Evolutionary conservation across 768 basidiomycete species (phyloP).

Genomic region (Hygrocybe coccinea): DNA sequence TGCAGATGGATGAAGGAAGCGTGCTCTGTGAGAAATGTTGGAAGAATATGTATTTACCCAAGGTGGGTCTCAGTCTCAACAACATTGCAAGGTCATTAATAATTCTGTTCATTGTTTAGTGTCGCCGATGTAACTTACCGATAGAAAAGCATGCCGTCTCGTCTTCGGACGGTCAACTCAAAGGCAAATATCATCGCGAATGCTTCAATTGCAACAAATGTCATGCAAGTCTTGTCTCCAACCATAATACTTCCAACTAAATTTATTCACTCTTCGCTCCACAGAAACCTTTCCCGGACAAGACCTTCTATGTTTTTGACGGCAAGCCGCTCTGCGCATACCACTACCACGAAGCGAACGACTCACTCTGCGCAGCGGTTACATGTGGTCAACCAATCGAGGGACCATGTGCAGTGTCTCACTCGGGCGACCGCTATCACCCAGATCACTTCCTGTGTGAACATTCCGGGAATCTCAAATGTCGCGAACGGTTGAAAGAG

Average conservation of each 20-base stretch:
- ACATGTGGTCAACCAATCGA: slow-evolving; percentile 87
- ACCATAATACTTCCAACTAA: slow-evolving; percentile 3
- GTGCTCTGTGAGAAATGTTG: slow-evolving; percentile 88
- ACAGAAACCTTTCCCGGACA: slow-evolving; percentile 86
- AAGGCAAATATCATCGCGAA: slow-evolving; percentile 89
- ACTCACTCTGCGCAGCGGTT: slow-evolving; percentile 77
- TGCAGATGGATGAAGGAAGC: slow-evolving; percentile 65
- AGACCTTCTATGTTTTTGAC: slow-evolving; percentile 86
- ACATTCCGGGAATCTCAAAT: slow-evolving; percentile 43
- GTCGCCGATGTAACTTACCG: slow-evolving; percentile 78
- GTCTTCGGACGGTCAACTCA: slow-evolving; percentile 87
- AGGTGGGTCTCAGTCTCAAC: slow-evolving; percentile 44
- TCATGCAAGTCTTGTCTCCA: slow-evolving; percentile 45
- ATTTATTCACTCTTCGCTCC: background rate
- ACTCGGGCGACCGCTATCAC: slow-evolving; percentile 77
- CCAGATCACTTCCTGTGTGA: slow-evolving; percentile 88
- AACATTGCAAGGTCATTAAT: slow-evolving; percentile 7
- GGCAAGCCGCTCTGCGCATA: slow-evolving; percentile 88
- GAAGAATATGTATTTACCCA: slow-evolving; percentile 95
- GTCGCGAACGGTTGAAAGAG: slow-evolving; percentile 61
- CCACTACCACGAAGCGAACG: slow-evolving; percentile 90
- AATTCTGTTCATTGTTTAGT: slow-evolving; percentile 40
- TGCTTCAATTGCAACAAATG: slow-evolving; percentile 89
- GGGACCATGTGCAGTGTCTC: slow-evolving; percentile 86
- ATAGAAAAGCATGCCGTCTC: slow-evolving; percentile 92